A percentile compares a stretch with the other conserved stretches of the same genome.
phyloP scores from a whole-genome alignment of 2,329 filamentous ascomycete genomes.

The Mariannaea elegans region DNA sequence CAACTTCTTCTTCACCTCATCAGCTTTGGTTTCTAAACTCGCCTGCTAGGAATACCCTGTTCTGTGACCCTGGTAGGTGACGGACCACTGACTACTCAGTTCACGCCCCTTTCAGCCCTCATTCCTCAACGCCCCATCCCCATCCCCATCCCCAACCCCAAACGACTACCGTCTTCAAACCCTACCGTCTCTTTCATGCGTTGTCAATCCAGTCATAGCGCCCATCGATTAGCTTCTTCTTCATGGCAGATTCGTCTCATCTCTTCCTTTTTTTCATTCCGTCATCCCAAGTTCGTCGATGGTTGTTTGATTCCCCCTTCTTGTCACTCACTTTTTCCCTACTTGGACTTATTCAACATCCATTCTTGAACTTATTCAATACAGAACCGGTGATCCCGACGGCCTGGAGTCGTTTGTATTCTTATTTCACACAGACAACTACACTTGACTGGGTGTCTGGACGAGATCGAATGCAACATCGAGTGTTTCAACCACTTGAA shows the following conservation, averaged over 20 bases:
- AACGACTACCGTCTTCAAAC: conserved; percentile 43
- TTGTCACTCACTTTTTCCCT: conserved; percentile 28
- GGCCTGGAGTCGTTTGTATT: conserved; percentile 28
- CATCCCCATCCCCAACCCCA: conserved; percentile 37
- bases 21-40: conserved; percentile 12
- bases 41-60: conserved; percentile 30
- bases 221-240: conserved; percentile 32
- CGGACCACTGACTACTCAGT: conserved; percentile 26
- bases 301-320: conserved; percentile 24
- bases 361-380: conserved; percentile 22
- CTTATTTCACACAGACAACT: conserved; percentile 20
- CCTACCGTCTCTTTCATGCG: conserved; percentile 40
- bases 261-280: conserved; percentile 33
- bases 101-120: conserved; percentile 41
- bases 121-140: conserved; percentile 30
- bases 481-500: conserved; percentile 33
- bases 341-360: conserved; percentile 16
- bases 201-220: conserved; percentile 39
- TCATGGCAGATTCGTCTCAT: conserved; percentile 43
- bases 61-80: conserved; percentile 19
- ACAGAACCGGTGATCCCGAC: conserved; percentile 24
- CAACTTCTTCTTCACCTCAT: conserved; percentile 6
- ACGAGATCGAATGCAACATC: conserved; percentile 34
- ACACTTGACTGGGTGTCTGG: conserved; percentile 26
- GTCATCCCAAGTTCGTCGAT: conserved; percentile 30